Base-by-base conservation (phyloP, 371 early-diverging fungal genomes). In the Chytridium lagenaria region DNA sequence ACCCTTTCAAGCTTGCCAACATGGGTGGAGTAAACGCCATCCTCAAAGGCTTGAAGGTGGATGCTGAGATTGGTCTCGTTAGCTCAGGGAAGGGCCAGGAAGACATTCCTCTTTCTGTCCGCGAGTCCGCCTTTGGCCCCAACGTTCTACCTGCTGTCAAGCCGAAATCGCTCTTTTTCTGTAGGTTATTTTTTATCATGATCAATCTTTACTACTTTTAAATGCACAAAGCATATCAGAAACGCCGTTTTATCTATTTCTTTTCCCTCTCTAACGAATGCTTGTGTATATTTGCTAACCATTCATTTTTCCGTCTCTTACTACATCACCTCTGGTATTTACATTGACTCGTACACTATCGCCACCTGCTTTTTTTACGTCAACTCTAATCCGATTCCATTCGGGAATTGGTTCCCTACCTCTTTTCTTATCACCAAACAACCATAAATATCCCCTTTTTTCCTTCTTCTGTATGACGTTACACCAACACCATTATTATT, bases 91-190 rank as follows among this genome's bases (percentile, higher is more conserved):
- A 66, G 5, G 44, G 30, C 15, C 5, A 57, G n/a, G 57, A 23
- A 7, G 30, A 66, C 16, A 28, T 38, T 44, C 26, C 66, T 5
- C 30, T 66, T 2, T 38, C 38, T 22, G 44, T 52, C 37, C 70
- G 75, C 12, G 59, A 28, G 38, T 1, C 19, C 36, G 67, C 38
- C 31, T 75, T 75, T 67, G 75, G 75, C 1, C 10, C 39, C n/a
- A 75, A 75, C 70, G 40, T 50, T 30, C 67, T 75, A 55, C 75
- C 75, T 23, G 59, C 64, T 10, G 70, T 75, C 22, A 31, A 51
- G 59, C 50, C 64, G 31, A 69, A 70, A 50, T 37, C 38, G 5
- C 51, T 75, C 30, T 44, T 75, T 16, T 51, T 50, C 19, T 75
- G 75, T 75, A 37, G 39, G 75, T 73, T 15, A 26, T 38, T 22